These are phyloP conservation scores for Tillandsia fasciculata DNA, from an alignment of 176 grass and related monocot genomes.

Conservation along the genomic window DNA sequence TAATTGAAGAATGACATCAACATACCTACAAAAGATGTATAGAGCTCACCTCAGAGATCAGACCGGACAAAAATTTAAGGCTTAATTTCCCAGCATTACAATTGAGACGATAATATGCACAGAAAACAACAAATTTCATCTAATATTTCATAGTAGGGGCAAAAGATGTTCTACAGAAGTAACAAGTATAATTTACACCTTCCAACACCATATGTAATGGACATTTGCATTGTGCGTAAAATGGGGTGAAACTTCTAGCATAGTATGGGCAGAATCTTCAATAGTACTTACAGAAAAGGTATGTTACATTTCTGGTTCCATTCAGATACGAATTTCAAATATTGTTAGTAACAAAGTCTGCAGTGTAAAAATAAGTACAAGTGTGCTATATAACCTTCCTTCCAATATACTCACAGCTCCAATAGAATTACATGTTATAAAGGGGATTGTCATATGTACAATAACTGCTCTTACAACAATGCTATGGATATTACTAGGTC, in stretches of 20 bases:
- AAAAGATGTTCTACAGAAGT: conserved; percentile 1
- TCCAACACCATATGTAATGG: neutral
- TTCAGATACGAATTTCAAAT: no score
- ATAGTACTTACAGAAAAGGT: no score
- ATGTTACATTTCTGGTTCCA: no score
- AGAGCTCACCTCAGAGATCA: neutral
- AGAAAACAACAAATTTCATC: neutral
- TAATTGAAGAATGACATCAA: conserved; percentile 98
- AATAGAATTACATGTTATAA: no score
- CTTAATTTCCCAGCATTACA: neutral
- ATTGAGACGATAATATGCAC: neutral
- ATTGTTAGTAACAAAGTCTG: no score
- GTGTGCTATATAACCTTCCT: no score
- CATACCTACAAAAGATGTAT: conserved; percentile 59
- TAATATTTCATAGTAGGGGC: neutral
- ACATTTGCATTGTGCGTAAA: neutral
- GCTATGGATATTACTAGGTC: no score
- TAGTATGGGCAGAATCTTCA: no score
- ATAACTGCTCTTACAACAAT: no score
- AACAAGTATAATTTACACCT: neutral
- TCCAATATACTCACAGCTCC: no score
- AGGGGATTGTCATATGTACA: no score
- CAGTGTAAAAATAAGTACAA: no score
- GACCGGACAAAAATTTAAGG: neutral
- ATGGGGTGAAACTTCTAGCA: neutral